Conservation (phyloP, 1,284 basidiomycete species). For the Cutaneotrichosporon sp. region DNA sequence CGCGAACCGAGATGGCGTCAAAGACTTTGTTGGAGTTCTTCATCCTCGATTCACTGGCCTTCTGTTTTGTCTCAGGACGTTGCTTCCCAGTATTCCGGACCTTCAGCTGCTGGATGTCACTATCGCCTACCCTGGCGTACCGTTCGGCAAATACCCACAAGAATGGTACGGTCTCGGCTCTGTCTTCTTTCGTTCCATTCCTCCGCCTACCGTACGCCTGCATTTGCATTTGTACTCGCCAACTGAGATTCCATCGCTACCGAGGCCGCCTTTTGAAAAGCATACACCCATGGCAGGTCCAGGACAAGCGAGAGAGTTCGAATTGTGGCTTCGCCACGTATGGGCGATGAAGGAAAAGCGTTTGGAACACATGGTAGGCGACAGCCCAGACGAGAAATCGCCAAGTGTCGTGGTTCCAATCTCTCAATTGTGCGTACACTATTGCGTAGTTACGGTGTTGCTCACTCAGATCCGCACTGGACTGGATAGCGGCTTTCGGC, state of each 20-base stretch:
- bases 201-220: constrained; percentile 81
- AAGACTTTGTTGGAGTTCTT: constrained; percentile 71
- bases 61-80: constrained; percentile 73
- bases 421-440: constrained; percentile 31
- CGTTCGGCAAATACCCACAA: constrained; percentile 48
- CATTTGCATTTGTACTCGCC: constrained; percentile 66
- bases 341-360: constrained; percentile 81
- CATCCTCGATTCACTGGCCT: constrained; percentile 88
- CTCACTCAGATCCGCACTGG: constrained; percentile 28
- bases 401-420: constrained; percentile 23
- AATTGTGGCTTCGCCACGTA: constrained; percentile 70
- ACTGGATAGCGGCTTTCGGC: constrained; percentile 38
- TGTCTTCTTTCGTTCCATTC: constrained; percentile 73
- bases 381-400: background rate
- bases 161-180: constrained; percentile 66
- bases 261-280: background rate
- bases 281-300: constrained; percentile 52
- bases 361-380: constrained; percentile 59
- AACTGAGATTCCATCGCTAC: constrained; percentile 29
- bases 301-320: constrained; percentile 66
- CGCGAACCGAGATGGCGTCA: constrained; percentile 40
- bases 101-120: constrained; percentile 84
- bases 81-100: constrained; percentile 69
- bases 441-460: background rate
- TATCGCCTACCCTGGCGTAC: constrained; percentile 76